These are phyloP conservation scores for Aspergillaceae sp. DNA, from an alignment of 2,329 filamentous ascomycete species.

Conservation along the genomic window DNA sequence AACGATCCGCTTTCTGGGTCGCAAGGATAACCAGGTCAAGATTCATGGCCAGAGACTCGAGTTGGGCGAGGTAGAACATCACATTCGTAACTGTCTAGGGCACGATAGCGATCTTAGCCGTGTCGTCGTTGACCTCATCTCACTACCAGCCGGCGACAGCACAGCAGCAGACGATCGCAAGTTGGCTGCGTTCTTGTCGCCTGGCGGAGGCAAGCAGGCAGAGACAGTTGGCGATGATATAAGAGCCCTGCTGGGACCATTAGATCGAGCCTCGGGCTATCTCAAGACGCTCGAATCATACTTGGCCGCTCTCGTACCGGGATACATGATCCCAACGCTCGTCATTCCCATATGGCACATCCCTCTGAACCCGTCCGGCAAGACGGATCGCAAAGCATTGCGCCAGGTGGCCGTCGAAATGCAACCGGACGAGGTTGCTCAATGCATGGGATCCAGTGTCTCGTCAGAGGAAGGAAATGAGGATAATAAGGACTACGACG, in stretches of 20 bases:
- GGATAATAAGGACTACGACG: background rate
- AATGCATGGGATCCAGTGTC: background rate
- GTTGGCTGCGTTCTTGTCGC: conserved; percentile 6
- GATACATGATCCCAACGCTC: conserved; percentile 7
- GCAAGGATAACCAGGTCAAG: conserved; percentile 28
- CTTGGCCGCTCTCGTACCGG: conserved; percentile 2
- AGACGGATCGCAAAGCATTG: conserved; percentile 5
- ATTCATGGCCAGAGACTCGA: conserved; percentile 29
- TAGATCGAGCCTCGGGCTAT: background rate
- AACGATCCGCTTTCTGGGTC: conserved; percentile 19
- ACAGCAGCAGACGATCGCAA: conserved; percentile 2
- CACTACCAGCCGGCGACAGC: background rate
- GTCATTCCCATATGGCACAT: conserved; percentile 5
- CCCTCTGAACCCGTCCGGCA: conserved; percentile 6
- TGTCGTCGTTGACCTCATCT: conserved; percentile 4
- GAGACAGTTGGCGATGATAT: background rate
- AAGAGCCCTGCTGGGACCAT: background rate
- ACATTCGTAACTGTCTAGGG: conserved; percentile 2
- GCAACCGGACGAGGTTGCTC: background rate
- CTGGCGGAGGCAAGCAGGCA: background rate
- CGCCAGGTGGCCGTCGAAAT: too few relatives aligned
- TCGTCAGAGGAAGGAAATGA: conserved; percentile 1
- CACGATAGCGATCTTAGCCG: background rate
- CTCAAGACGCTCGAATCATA: background rate
- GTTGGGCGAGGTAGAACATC: conserved; percentile 23